Evolutionary conservation across 352 stramenopile genomes (phyloP).

Genomic region (Globisporangium megalacanthum): DNA sequence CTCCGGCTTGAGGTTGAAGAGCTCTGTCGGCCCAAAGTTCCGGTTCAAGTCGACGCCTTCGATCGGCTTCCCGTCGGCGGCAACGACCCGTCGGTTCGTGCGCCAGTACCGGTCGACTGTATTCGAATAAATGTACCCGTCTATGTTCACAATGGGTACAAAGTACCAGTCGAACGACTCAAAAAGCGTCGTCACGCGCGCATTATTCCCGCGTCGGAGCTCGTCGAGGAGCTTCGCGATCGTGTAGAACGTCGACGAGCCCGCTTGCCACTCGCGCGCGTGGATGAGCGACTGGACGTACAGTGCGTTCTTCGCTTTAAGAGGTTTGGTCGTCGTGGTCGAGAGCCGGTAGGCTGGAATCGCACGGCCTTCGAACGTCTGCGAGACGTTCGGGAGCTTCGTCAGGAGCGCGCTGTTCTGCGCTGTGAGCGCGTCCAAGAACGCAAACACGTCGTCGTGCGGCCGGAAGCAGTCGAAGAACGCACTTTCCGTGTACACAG

Average conservation of each 20-base stretch:
- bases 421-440: constrained; percentile 43
- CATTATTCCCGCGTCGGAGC: constrained; percentile 19
- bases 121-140: constrained; percentile 76
- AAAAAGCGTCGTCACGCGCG: constrained; percentile 18
- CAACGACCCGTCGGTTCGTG: constrained; percentile 39
- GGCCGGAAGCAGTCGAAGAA: constrained; percentile 77
- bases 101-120: constrained; percentile 59
- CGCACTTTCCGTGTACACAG: constrained; percentile 32
- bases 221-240: constrained; percentile 38
- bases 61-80: constrained; percentile 23
- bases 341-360: constrained; percentile 68
- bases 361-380: constrained; percentile 40
- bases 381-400: constrained; percentile 43
- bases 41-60: constrained; percentile 70
- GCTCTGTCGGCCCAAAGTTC: constrained; percentile 59
- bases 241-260: constrained; percentile 37
- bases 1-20: constrained; percentile 41
- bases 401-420: constrained; percentile 42
- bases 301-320: constrained; percentile 25
- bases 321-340: constrained; percentile 12
- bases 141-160: constrained; percentile 72
- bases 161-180: constrained; percentile 72
- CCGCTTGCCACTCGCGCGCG: constrained; percentile 47
- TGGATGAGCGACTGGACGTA: constrained; percentile 70
- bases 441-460: constrained; percentile 51